Conservation (phyloP, 768 basidiomycete genomes). For the Chalciporus pseudorubinellus region DNA sequence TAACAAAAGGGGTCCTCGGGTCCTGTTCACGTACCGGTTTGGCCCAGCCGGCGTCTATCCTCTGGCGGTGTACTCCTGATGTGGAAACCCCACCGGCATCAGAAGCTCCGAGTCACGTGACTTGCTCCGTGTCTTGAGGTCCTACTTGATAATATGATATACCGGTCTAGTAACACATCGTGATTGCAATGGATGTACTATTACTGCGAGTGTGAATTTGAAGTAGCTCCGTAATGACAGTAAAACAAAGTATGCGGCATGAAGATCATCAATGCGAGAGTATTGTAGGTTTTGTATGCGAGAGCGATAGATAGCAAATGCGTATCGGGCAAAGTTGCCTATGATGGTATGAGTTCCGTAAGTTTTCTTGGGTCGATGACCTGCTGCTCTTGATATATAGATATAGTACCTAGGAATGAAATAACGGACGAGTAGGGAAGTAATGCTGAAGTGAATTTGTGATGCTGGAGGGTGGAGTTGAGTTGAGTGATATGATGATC, state of each 20-base stretch:
- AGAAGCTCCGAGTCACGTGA: too few relatives aligned
- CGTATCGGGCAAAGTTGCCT: slow-evolving; percentile 23
- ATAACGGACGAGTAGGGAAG: slow-evolving; percentile 27
- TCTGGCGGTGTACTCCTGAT: too few relatives aligned
- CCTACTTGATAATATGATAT: too few relatives aligned
- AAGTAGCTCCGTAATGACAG: slow-evolving; percentile 17
- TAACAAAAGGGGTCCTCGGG: too few relatives aligned
- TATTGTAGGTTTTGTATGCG: slow-evolving; percentile 24
- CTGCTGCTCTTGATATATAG: slow-evolving; percentile 35
- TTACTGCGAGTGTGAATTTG: slow-evolving; percentile 11
- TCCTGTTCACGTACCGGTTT: too few relatives aligned
- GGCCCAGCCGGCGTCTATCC: too few relatives aligned
- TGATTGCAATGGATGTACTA: slow-evolving; percentile 16
- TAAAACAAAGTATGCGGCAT: slow-evolving; percentile 20
- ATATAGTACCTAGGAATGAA: slow-evolving; percentile 34
- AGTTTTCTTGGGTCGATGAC: slow-evolving; percentile 29
- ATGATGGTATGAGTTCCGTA: slow-evolving; percentile 35
- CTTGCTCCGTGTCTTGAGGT: too few relatives aligned
- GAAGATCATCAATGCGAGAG: slow-evolving; percentile 28
- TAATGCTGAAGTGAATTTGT: slow-evolving; percentile 28
- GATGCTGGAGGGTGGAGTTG: slow-evolving; percentile 16
- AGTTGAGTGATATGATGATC: slow-evolving; percentile 12
- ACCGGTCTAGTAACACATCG: slow-evolving; percentile 10
- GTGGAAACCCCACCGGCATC: too few relatives aligned
- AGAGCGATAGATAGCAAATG: slow-evolving; percentile 35